Evolutionary conservation across 169 alveolate genomes (phyloP).

Genomic region (Theileria parva): DNA sequence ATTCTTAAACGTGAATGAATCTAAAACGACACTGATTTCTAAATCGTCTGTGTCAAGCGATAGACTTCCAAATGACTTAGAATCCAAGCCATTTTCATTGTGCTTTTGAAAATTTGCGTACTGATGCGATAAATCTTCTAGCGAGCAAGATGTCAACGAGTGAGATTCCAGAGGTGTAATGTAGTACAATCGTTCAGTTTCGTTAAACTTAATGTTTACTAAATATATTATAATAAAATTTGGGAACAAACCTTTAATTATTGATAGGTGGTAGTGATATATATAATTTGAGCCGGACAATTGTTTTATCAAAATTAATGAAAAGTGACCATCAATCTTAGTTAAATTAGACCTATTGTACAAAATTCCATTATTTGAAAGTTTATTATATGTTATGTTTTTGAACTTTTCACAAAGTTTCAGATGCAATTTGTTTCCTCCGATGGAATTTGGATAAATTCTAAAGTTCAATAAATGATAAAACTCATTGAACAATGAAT

Average conservation of each 20-base stretch:
- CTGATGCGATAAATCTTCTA: not conserved
- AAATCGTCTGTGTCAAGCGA: not conserved
- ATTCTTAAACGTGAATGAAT: not conserved
- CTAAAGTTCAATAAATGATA: not conserved
- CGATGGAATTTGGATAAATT: not conserved
- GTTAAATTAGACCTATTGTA: not conserved
- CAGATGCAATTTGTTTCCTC: not conserved
- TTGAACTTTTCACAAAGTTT: conserved; percentile 4
- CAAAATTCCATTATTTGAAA: not conserved
- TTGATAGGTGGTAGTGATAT: not conserved
- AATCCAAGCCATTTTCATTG: not conserved
- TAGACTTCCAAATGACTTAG: not conserved
- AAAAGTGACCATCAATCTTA: not conserved
- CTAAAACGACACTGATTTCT: not conserved
- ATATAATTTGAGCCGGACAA: not conserved
- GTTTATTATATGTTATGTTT: not conserved
- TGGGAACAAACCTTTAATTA: not conserved
- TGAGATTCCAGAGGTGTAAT: conserved; percentile 16
- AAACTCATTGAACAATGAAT: conserved; percentile 1
- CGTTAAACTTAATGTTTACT: not conserved
- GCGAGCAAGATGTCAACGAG: conserved; percentile 1
- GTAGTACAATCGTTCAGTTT: not conserved
- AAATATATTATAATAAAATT: not conserved
- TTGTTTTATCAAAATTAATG: not conserved
- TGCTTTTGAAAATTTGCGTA: not conserved